Evolutionary conservation across 2,329 filamentous ascomycete genomes (phyloP).

Genomic region (Lachnellula occidentalis): DNA sequence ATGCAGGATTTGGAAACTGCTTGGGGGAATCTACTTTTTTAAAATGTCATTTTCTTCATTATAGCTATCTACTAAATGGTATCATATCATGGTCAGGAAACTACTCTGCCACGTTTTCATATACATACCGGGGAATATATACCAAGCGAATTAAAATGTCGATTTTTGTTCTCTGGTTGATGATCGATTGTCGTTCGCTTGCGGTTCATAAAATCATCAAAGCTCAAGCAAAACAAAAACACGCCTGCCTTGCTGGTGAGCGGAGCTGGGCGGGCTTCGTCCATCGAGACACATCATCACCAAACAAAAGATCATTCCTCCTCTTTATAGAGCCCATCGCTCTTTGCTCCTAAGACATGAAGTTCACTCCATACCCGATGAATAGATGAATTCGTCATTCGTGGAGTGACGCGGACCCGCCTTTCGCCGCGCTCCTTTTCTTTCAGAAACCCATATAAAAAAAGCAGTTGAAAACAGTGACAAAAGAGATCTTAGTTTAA

Average conservation of each 20-base stretch:
- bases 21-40: not conserved
- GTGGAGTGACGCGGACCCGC: not conserved
- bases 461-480: constrained; percentile 17
- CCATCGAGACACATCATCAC: not conserved
- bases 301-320: not conserved
- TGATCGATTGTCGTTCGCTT: not conserved
- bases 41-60: constrained; percentile 13
- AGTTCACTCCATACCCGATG: not conserved
- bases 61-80: constrained; percentile 14
- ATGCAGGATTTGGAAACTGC: too few relatives aligned
- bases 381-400: not conserved
- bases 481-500: constrained; percentile 24
- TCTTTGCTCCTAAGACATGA: not conserved
- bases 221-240: constrained; percentile 3
- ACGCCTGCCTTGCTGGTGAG: constrained; percentile 13
- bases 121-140: constrained; percentile 11
- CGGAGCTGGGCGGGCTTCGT: not conserved
- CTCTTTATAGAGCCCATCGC: not conserved
- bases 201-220: not conserved
- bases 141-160: constrained; percentile 3
- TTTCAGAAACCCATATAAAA: constrained; percentile 7
- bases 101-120: constrained; percentile 15
- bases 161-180: not conserved
- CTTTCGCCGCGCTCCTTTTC: not conserved
- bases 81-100: constrained; percentile 9